Percentiles rank a stretch among this genome's conserved stretches.
These are phyloP conservation scores for Gonium pectorale DNA, from an alignment of 139 green algal species.

Conservation along the genomic window DNA sequence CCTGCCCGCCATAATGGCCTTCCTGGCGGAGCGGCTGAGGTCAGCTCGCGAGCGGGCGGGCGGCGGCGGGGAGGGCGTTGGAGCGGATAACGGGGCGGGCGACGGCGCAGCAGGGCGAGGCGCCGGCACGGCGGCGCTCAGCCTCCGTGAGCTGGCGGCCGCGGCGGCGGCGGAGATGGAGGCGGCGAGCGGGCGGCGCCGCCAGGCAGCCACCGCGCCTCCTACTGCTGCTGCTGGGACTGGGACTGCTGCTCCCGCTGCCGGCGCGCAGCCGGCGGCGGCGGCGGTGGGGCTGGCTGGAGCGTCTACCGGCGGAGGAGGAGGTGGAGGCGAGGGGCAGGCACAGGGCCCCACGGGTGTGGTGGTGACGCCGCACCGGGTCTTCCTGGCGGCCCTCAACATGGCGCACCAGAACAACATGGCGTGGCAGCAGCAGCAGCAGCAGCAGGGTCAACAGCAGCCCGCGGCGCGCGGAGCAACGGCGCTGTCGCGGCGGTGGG, in stretches of 20 bases:
- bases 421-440: conserved; percentile 13
- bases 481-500: neutral
- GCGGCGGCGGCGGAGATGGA: too few species aligned
- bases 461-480: neutral
- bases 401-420: conserved; percentile 49
- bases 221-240: neutral
- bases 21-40: neutral
- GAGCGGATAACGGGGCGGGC: neutral
- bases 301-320: neutral
- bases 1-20: conserved; percentile 34
- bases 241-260: neutral
- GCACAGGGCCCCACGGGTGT: too few species aligned
- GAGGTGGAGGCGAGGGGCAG: neutral
- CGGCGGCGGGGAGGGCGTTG: neutral
- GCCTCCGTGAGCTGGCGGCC: neutral
- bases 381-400: conserved; percentile 45
- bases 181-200: neutral
- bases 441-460: neutral
- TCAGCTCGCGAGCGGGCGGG: too few species aligned
- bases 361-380: conserved; percentile 4
- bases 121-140: too few species aligned
- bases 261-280: neutral
- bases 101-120: neutral
- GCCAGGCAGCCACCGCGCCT: neutral
- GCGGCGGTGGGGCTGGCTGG: neutral